Evolutionary conservation across 305 asterid genomes (phyloP), one percentile per base, ranked within the genome.

Genomic region (Fraxinus sp.): DNA sequence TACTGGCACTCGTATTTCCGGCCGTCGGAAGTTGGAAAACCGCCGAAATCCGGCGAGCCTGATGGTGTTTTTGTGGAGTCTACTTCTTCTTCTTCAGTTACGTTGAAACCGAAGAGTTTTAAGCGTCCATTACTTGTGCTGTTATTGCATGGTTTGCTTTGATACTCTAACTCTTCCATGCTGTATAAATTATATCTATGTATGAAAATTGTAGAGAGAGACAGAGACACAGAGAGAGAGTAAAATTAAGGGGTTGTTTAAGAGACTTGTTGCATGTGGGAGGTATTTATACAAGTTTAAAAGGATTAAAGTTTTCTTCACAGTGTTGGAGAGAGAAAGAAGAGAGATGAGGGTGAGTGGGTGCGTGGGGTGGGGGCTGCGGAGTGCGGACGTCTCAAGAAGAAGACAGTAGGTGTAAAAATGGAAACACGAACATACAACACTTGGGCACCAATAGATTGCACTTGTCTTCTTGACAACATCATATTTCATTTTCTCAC

Each of bases 1-100:
- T 94, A 94, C 36, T 93, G 98, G 75, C 98, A 94, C 95, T 94
- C 98, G 84, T 92, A 94, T 33, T 91, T 92, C 87, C 98, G 91
- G 89, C 95, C 91, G 36, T 89, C 97, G 74, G 90, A n/a, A 4
- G 89, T 72, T 80, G 90, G 78, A 32, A 88, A 87, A 0, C 84
- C 82, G 8, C 84, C 92, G 71, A 88, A 55, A 3, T 88, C 95
- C 91, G 93, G 90, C 35, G 93, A 86, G 2, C 79, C 89, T 0
- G 92, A 87, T 5, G 88, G 79, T 1, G 92, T 55, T 64, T 87
- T 90, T 4, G 87, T 81, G 11, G 97, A 85, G 1, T 83, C 90
- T 7, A 89, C 85, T 46, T 87, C 93, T 32, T 92, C 89, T 26
- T 92, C 89, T 26, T 90, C 89, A 5, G 89, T 84, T 30, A 94